Conservation (phyloP, 108 stramenopile genomes). For the Cylindrotheca closterium region DNA sequence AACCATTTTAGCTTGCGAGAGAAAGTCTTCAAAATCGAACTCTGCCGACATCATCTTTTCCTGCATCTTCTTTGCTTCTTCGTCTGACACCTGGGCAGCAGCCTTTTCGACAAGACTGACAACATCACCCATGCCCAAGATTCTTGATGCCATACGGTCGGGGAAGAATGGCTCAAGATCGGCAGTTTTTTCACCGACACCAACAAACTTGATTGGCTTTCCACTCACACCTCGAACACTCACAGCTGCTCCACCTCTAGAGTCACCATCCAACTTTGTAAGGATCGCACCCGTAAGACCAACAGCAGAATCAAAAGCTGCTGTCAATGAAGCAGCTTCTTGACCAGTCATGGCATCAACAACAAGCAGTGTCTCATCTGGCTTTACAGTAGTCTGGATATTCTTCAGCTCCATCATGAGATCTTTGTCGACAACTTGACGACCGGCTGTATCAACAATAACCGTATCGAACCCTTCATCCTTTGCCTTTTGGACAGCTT, state of each 20-base stretch:
- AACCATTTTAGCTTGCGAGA: constrained; percentile 83
- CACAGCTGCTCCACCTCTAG: constrained; percentile 93
- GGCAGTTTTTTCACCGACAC: constrained; percentile 86
- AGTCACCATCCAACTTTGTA: constrained; percentile 96
- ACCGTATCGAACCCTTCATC: constrained; percentile 89
- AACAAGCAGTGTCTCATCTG: constrained; percentile 94
- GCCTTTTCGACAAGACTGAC: constrained; percentile 95
- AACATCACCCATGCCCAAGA: constrained; percentile 97
- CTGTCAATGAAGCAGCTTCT: constrained; percentile 93
- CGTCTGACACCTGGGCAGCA: constrained; percentile 84
- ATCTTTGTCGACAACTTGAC: constrained; percentile 91
- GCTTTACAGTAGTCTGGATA: constrained; percentile 76
- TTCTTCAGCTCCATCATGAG: constrained; percentile 91
- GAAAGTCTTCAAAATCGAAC: constrained; percentile 95
- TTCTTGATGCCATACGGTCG: constrained; percentile 94
- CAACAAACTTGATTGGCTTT: constrained; percentile 97
- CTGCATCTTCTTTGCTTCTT: constrained; percentile 77
- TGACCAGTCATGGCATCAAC: constrained; percentile 99
- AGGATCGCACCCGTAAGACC: constrained; percentile 92
- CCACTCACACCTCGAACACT: constrained; percentile 90
- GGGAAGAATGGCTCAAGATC: constrained; percentile 97
- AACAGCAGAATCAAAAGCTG: constrained; percentile 90
- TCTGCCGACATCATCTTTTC: constrained; percentile 86
- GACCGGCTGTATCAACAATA: constrained; percentile 95
- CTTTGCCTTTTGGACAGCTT: constrained; percentile 78